Evolutionary conservation across 2,329 filamentous ascomycete species (phyloP), one percentile per base, ranked within the genome.

Genomic region (Cytospora paraplurivora): DNA sequence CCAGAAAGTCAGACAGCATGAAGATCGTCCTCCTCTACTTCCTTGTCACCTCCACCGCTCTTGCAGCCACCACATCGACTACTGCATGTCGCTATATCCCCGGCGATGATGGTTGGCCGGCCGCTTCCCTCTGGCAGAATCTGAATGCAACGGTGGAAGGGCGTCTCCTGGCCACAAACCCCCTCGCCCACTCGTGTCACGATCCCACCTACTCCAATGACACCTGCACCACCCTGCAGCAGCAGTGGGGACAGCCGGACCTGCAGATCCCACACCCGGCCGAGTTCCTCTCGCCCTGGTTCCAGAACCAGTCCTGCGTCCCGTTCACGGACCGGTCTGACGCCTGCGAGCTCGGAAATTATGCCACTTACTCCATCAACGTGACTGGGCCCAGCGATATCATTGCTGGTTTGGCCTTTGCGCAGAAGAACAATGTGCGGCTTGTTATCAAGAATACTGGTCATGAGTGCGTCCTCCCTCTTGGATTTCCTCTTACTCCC

Each of bases 131-230:
- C 7, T 88, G 85, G 85, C 67, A 72, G 6, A 55, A 64, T 0
- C 77, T 88, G 57, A 87, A 88, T 68, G 50, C 69, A n/a, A 80
- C 83, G 1, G 73, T 88, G 1, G 72, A 73, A 13, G 85, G 85
- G 1, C 76, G 73, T 7, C 74, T 88, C 21, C 74, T 87, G 27
- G 74, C 77, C 4, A 85, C 82, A 0, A 71, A 80, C 1, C 85
- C 85, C 0, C 68, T 85, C 4, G 85, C 76, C 0, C 70, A 77
- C 1, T 73, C 79, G 0, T 88, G 85, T 68, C 84, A 87, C 27
- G 27, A 27, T 27, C 27, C 27, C 27, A 27, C 27, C 27, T 27
- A 27, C 27, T 27, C 27, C 27, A 27, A 27, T 27, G 27, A 27
- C 27, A 27, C 27, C 27, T 27, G 27, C 27, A 27, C 27, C 27